Base-by-base conservation (phyloP, 768 basidiomycete species). In the Rubroboletus satanas region DNA sequence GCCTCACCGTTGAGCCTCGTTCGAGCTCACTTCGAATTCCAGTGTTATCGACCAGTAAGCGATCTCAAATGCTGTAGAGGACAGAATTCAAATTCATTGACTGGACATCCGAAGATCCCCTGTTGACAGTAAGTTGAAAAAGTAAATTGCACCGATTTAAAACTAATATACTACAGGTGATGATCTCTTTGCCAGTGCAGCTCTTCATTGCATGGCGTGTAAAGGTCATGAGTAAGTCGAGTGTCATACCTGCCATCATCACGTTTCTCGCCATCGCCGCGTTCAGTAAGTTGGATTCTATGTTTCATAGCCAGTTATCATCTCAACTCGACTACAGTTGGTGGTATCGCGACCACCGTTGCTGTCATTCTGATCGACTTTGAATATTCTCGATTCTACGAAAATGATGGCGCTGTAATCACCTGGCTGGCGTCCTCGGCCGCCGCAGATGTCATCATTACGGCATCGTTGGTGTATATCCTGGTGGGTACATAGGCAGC, bases 121-220 rank as follows among this genome's bases (percentile, higher is more conserved):
- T 74, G 0, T 62, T 75, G 59, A 81, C 79, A 12, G 78, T 79
- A 18, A 57, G 70, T 57, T 7, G 23, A 6, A 4, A 38, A 11
- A 44, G 26, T 17, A 1, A 12, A 2, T 1, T 9, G 0, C 14
- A 14, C 29, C 4, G 0, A 7, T 28, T 52, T 29, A 1, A 3
- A 18, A 28, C 35, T 49, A 23, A 44, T 14, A 37, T 39, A 1
- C 15, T 11, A 31, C 42, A 80, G 79, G 78, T 73, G 5, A 71
- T 81, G 50, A 77, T 77, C 32, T 77, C 75, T 1, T 56, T 70
- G 6, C 59, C 74, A 12, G 78, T 79, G 7, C 79, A 81, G 49
- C 54, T 75, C 5, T 82, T 81, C 60, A 79, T 79, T 44, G 76
- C 77, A 6, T 76, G 74, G 74, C 66, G 75, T 23, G 72, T 77